phyloP scores from a whole-genome alignment of 768 basidiomycete species.

The Rhodotorula paludigena region DNA sequence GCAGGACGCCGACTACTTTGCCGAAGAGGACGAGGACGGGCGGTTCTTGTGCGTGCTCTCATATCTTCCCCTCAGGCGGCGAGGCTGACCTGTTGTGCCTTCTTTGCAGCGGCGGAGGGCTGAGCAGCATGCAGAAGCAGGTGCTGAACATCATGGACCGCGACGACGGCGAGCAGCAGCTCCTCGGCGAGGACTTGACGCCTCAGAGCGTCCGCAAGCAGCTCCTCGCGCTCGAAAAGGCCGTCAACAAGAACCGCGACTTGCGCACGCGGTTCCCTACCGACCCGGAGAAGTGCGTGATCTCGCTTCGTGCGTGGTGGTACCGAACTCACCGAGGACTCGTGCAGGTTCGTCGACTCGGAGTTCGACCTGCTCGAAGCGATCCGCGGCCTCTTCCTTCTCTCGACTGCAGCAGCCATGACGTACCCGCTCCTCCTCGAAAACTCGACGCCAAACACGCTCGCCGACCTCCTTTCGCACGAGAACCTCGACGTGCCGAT shows the following conservation, averaged over 20 bases:
- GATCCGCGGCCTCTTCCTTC: slow-evolving; percentile 77
- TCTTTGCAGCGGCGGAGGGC: slow-evolving; percentile 75
- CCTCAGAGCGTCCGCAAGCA: slow-evolving; percentile 66
- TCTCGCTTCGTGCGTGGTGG: too few relatives aligned
- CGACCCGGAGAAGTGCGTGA: slow-evolving; percentile 50
- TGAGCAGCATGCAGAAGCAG: slow-evolving; percentile 87
- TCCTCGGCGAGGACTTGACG: slow-evolving; percentile 46
- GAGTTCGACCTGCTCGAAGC: slow-evolving; percentile 88
- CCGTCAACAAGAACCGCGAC: slow-evolving; percentile 90
- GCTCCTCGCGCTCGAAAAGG: slow-evolving; percentile 75
- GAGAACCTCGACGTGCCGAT: slow-evolving; percentile 98
- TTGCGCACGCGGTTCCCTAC: slow-evolving; percentile 57
- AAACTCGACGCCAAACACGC: slow-evolving; percentile 62
- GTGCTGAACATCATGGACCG: slow-evolving; percentile 88
- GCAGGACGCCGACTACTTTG: slow-evolving; percentile 82
- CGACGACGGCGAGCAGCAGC: slow-evolving; percentile 54
- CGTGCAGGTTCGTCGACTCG: slow-evolving; percentile 90
- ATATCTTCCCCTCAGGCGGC: background rate
- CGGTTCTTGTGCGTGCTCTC: slow-evolving; percentile 29
- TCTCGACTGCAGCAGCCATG: slow-evolving; percentile 73
- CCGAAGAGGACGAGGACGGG: slow-evolving; percentile 59
- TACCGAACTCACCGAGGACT: background rate
- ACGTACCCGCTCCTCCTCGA: slow-evolving; percentile 86
- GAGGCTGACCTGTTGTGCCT: slow-evolving; percentile 57
- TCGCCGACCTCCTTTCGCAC: slow-evolving; percentile 72